Base-by-base conservation (phyloP, 2,329 filamentous ascomycete genomes). In the Plenodomus biglobosus region DNA sequence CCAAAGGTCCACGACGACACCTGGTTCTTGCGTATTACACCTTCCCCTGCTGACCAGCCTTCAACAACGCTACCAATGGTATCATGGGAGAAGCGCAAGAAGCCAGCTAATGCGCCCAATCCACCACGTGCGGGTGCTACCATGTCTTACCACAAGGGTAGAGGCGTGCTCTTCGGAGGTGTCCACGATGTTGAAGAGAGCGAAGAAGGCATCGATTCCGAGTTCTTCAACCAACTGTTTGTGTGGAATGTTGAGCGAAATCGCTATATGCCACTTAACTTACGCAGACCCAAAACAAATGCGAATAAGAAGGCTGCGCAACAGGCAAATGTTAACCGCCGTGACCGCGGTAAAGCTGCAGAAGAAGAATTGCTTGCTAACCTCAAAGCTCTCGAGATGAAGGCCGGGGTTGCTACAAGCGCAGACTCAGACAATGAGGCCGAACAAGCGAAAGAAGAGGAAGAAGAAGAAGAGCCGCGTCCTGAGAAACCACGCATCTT, bases 171-270 rank as follows among this genome's bases (percentile, higher is more conserved):
- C 63, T 97, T 97, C 68, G 94, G 94, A 38, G 94, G 94, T 43
- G 94, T 99, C 3, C 90, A 96, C 63, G 92, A 96, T 60, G 87
- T 95, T 0, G 90, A 95, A 70, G 83, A 92, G 68, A 92, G 84
- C 56, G 92, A 96, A 68, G 94, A 99, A 70, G 91, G 89, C 3
- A 95, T 99, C 58, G 92, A 99, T 45, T 95, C 90, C 66, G 92
- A 96, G 70, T 99, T 99, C 74, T 99, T 97, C 76, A 92, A 96
- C 62, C 83, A 86, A 46, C 75, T 97, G 19, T 95, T 88, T 64
- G 88, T 92, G 4, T 97, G 92, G 90, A 96, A 95, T 66, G 85
- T 96, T 54, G 94, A 97, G 64, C 84, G 92, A 50, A 99, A 99
- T 69, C 82, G 94, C 8, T 97, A 96, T 76, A 96, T 97, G 77